Evolutionary conservation across 805 yeast genomes (phyloP).

Genomic region (Sugiyamaella boreocaroliniensis): DNA sequence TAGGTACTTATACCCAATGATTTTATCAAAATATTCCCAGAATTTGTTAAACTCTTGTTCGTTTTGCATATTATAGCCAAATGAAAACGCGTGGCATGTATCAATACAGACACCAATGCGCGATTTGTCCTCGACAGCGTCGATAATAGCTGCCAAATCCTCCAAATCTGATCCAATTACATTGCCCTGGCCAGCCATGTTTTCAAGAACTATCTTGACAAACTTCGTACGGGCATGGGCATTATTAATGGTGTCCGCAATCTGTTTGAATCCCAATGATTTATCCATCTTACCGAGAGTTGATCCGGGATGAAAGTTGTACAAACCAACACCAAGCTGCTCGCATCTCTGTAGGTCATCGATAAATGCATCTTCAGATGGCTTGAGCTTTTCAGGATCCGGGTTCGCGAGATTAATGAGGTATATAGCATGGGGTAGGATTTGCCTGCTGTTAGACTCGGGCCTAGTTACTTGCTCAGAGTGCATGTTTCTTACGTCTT

Average conservation of each 20-base stretch:
- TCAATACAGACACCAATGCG: slow-evolving; percentile 96
- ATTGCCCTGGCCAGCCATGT: slow-evolving; percentile 95
- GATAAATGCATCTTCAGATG: slow-evolving; percentile 67
- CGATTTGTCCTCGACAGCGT: slow-evolving; percentile 65
- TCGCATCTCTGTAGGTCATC: slow-evolving; percentile 91
- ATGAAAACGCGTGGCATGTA: slow-evolving; percentile 94
- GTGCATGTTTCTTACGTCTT: slow-evolving; percentile 33
- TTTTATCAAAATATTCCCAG: slow-evolving; percentile 68
- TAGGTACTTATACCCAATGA: slow-evolving; percentile 68
- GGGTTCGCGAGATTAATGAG: slow-evolving; percentile 91
- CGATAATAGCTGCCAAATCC: slow-evolving; percentile 71
- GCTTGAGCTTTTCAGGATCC: slow-evolving; percentile 66
- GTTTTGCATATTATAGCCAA: slow-evolving; percentile 82
- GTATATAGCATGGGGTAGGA: slow-evolving; percentile 92
- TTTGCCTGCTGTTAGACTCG: slow-evolving; percentile 37
- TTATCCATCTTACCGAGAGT: slow-evolving; percentile 62
- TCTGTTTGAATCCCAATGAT: slow-evolving; percentile 50
- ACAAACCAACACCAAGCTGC: slow-evolving; percentile 70
- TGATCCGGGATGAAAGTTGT: slow-evolving; percentile 87
- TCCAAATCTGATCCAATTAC: slow-evolving; percentile 74
- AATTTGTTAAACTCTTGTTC: slow-evolving; percentile 53
- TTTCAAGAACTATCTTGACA: slow-evolving; percentile 87
- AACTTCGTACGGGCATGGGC: slow-evolving; percentile 68
- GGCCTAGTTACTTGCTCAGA: neutral
- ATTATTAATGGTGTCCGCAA: slow-evolving; percentile 73